These are phyloP conservation scores for Starmerella vaccinii DNA, from an alignment of 805 yeast species.

Conservation along the genomic window DNA sequence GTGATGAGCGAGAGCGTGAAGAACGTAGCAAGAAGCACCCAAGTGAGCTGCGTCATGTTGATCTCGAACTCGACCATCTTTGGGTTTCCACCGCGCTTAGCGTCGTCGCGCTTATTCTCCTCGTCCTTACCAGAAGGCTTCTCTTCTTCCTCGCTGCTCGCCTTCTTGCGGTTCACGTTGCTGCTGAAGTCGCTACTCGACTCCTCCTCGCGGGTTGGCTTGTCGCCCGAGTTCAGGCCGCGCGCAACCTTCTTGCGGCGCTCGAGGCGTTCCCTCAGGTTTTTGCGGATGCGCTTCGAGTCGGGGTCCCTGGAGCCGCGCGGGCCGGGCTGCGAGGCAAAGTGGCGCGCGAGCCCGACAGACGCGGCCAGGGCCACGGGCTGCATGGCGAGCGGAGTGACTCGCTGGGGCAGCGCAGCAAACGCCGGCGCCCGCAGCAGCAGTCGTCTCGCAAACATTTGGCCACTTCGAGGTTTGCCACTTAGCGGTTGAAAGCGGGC, in stretches of 20 bases:
- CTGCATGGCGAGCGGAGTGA: background rate
- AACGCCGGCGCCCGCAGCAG: constrained; percentile 4
- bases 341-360: background rate
- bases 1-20: constrained; percentile 23
- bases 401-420: background rate
- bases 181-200: constrained; percentile 8
- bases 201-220: background rate
- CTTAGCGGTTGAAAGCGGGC: background rate
- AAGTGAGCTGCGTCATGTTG: constrained; percentile 23
- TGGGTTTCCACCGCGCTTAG: background rate
- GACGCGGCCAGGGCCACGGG: background rate
- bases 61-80: constrained; percentile 23
- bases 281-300: constrained; percentile 11
- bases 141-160: background rate
- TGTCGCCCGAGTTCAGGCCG: background rate
- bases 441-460: constrained; percentile 6
- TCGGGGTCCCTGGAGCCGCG: constrained; percentile 6
- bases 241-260: constrained; percentile 4
- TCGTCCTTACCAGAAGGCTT: background rate
- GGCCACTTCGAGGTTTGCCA: background rate
- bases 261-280: constrained; percentile 8
- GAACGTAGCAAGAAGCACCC: constrained; percentile 22
- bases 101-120: background rate
- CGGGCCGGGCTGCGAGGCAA: background rate
- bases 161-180: constrained; percentile 1